Evolutionary conservation across 1,139 yeast species (phyloP).

Genomic region (Debaryomycetaceae sp.): DNA sequence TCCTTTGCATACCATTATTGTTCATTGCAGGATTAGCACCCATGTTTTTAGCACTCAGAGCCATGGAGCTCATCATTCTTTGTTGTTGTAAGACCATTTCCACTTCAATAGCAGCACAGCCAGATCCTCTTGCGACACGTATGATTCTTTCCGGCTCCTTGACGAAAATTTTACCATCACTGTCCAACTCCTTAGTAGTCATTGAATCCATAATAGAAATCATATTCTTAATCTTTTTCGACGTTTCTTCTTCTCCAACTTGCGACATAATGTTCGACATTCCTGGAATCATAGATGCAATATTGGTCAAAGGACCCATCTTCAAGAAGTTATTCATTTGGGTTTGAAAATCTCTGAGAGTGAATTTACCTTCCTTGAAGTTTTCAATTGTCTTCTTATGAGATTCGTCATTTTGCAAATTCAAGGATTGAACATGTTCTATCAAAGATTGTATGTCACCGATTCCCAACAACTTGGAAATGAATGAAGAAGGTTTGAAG

Average conservation of each 20-base stretch:
- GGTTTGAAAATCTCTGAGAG: slow-evolving; percentile 86
- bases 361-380: slow-evolving; percentile 91
- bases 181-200: slow-evolving; percentile 88
- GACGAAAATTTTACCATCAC: slow-evolving; percentile 81
- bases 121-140: slow-evolving; percentile 94
- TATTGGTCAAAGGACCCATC: slow-evolving; percentile 93
- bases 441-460: slow-evolving; percentile 93
- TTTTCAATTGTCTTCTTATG: slow-evolving; percentile 92
- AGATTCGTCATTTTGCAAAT: slow-evolving; percentile 62
- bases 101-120: slow-evolving; percentile 88
- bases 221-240: slow-evolving; percentile 79
- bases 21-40: slow-evolving; percentile 30
- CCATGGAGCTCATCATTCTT: slow-evolving; percentile 94
- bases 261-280: slow-evolving; percentile 80
- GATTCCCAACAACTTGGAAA: slow-evolving; percentile 86
- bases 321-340: slow-evolving; percentile 94
- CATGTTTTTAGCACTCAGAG: slow-evolving; percentile 62
- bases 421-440: slow-evolving; percentile 88
- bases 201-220: slow-evolving; percentile 92
- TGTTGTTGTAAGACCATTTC: slow-evolving; percentile 92
- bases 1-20: slow-evolving; percentile 36
- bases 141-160: slow-evolving; percentile 83
- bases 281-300: slow-evolving; percentile 96
- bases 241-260: slow-evolving; percentile 88
- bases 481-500: slow-evolving; percentile 85